Evolutionary conservation across 495 filamentous ascomycete species (phyloP), one percentile per base, ranked within the genome.

Genomic region (Lasiosphaeris hirsuta): DNA sequence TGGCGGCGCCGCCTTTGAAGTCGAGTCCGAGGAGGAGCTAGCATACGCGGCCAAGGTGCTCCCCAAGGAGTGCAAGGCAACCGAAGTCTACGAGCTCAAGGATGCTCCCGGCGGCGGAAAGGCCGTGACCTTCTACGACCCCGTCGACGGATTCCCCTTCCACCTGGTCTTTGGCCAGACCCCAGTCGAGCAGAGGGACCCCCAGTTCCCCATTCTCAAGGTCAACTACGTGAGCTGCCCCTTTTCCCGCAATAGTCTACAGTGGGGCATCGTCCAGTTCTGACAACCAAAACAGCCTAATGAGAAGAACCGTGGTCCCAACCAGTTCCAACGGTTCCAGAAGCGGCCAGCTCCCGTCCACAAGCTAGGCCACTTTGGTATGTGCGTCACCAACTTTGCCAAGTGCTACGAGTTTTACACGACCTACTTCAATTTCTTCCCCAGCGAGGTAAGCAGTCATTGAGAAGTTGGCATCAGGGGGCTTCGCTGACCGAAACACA

Each of bases 331-430:
- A 62, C 73, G 78, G 18, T 82, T 82, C 69, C 57, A 75, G 77
- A 85, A 80, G 69, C 73, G 88, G 8, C 87, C 88, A 1, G 85
- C 86, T 1, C 80, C 84, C 0, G 76, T 90, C 0, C 84, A 90
- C 71, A 91, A 90, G 74, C 76, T 90, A 1, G 88, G 88, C 3
- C 88, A 90, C 68, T 90, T 84, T 51, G 88, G 88, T 8, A 65
- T 85, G 41, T 82, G 80, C 63, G 82, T 86, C 10, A 78, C 78
- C 52, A 68, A 86, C 52, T 90, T 86, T 60, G 73, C 78, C 9
- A 71, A 71, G 23, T 69, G 81, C 18, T 67, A 84, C 54, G 65
- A 79, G 5, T 92, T 86, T 69, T 92, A 89, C 67, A 82, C 79
- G 4, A 65, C 62, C 1, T 81, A 77, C 51, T 90, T 92, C 77